phyloP scores from a whole-genome alignment of 2,329 filamentous ascomycete species.

The Lasiodiplodia theobromae region DNA sequence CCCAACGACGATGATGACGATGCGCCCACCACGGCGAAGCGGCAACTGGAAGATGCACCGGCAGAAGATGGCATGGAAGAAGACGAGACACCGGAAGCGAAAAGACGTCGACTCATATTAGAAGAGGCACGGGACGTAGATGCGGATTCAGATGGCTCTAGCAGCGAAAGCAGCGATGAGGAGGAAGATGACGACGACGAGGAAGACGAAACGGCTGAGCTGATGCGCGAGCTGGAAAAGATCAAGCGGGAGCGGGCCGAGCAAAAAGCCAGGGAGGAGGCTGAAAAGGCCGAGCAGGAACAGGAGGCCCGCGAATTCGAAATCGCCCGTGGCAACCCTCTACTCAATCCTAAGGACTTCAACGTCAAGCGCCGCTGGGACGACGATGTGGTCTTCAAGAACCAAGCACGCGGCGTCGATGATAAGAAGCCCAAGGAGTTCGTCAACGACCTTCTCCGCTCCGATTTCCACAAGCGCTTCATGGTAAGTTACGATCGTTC shows the following conservation, averaged over 20 bases:
- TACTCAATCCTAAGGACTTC: slow-evolving; percentile 88
- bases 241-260: slow-evolving; percentile 87
- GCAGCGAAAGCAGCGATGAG: slow-evolving; percentile 65
- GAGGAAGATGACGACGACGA: slow-evolving; percentile 51
- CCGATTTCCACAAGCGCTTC: slow-evolving; percentile 97
- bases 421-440: slow-evolving; percentile 94
- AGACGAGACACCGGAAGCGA: slow-evolving; percentile 76
- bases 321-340: slow-evolving; percentile 89
- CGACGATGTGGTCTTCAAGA: slow-evolving; percentile 99
- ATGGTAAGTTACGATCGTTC: slow-evolving; percentile 65
- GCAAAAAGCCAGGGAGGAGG: slow-evolving; percentile 82
- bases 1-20: slow-evolving; percentile 55
- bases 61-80: slow-evolving; percentile 51
- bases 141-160: slow-evolving; percentile 74
- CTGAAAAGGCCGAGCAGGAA: slow-evolving; percentile 79
- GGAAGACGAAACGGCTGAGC: slow-evolving; percentile 80
- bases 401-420: slow-evolving; percentile 93
- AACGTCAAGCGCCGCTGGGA: slow-evolving; percentile 93
- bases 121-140: slow-evolving; percentile 90
- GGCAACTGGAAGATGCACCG: slow-evolving; percentile 21
- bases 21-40: slow-evolving; percentile 67
- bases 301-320: slow-evolving; percentile 84
- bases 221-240: slow-evolving; percentile 92
- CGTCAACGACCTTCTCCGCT: slow-evolving; percentile 92
- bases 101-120: slow-evolving; percentile 79